Base-by-base conservation (phyloP, 1,284 basidiomycete genomes). In the Ceratobasidium sp. region DNA sequence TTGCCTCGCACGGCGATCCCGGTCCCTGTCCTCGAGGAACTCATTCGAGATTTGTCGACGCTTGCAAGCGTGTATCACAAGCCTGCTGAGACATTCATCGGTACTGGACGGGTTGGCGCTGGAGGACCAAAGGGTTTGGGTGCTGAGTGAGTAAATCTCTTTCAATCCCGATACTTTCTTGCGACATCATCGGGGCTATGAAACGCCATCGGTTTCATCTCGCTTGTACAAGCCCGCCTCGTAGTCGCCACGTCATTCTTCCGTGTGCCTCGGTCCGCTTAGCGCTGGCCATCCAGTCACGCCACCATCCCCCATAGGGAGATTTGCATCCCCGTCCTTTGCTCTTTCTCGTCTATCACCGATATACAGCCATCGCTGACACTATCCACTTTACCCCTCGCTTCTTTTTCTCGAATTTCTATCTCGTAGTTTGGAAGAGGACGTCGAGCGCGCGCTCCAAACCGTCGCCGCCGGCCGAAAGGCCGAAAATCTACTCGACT, bases 21-120 rank as follows among this genome's bases (percentile, higher is more conserved):
- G 0, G 89, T 94, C 1, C 93, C 89, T 0, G 83, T 99, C n/a
- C 84, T 99, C 26, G 96, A 98, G 78, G 97, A 99, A 80, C 87
- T 99, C 0, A 82, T 99, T 0, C 87, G 89, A 43, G 96, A 97
- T 78, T 88, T 98, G 39, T 93, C 92, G 0, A 90, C 87, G 67
- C 83, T 98, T 21, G 93, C 96, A 0, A 95, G 92, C 79, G 95
- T 97, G 3, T 98, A 98, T 78, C 96, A 98, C 83, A 98, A 97
- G 80, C 97, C 97, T 0, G 91, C 91, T 21, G 94, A 91, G 80
- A 96, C 94, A 0, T 96, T 96, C 77, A 88, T 96, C 72, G 94
- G 94, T 1, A 87, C 88, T 76, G 94, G 94, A 12, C 85, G 93
- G 48, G 84, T 96, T 72, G 90, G 96, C 9, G 94, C 90, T 0